These are phyloP conservation scores for Microbotryum saponariae DNA, from an alignment of 1,284 basidiomycete species.

Conservation along the genomic window DNA sequence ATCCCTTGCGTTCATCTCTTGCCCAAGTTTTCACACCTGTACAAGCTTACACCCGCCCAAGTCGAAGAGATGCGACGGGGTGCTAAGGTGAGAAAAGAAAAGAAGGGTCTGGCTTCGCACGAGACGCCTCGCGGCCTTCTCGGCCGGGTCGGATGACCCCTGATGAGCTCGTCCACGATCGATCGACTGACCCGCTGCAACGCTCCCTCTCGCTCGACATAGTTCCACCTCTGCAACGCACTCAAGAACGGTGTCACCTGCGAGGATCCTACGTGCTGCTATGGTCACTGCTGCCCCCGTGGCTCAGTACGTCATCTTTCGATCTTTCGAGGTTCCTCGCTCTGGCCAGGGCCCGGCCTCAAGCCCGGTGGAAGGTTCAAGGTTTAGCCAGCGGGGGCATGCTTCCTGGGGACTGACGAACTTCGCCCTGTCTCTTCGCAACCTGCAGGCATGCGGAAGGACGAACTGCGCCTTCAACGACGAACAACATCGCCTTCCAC, in stretches of 20 bases:
- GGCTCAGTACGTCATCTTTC: background rate
- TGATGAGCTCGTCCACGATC: background rate
- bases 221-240: slow-evolving; percentile 14
- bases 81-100: background rate
- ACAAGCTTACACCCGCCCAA: slow-evolving; percentile 7
- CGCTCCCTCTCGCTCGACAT: background rate
- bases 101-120: no score
- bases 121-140: no score
- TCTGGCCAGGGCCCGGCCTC: no score
- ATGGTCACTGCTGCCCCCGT: slow-evolving; percentile 1
- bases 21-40: slow-evolving; percentile 11
- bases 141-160: no score
- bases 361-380: no score
- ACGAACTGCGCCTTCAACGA: slow-evolving; percentile 13
- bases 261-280: slow-evolving; percentile 4
- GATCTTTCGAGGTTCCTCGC: background rate
- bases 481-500: slow-evolving; percentile 3
- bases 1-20: background rate
- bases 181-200: no score
- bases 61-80: slow-evolving; percentile 15
- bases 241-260: slow-evolving; percentile 8
- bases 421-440: background rate
- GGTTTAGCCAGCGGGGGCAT: no score
- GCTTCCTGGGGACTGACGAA: no score
- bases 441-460: background rate